Conservation (phyloP, 371 early-diverging fungal genomes). For the Rhizopus arrhizus region DNA sequence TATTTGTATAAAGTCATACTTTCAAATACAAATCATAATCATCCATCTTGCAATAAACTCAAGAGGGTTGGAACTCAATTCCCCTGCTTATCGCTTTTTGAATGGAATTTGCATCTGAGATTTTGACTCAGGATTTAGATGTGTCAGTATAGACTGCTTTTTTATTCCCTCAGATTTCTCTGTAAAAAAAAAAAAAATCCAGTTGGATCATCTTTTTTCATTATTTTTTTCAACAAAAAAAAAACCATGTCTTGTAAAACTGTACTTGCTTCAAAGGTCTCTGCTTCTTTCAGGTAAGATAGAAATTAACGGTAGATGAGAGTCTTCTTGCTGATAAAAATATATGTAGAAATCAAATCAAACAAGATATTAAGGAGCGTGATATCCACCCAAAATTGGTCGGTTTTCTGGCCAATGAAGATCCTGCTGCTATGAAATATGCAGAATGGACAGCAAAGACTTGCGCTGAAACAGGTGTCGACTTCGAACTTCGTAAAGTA, state of each 20-base stretch:
- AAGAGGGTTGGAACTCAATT: no score
- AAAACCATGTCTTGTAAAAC: slow-evolving; percentile 57
- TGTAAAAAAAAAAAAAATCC: slow-evolving; percentile 6
- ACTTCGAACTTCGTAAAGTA: slow-evolving; percentile 87
- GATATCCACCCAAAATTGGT: slow-evolving; percentile 83
- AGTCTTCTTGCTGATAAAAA: neutral
- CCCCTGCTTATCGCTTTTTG: neutral
- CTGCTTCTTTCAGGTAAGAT: slow-evolving; percentile 61
- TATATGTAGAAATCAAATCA: slow-evolving; percentile 73
- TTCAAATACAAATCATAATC: neutral
- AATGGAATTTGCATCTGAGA: neutral
- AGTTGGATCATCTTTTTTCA: slow-evolving; percentile 10
- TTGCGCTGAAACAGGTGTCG: slow-evolving; percentile 87
- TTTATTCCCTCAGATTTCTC: slow-evolving; percentile 16
- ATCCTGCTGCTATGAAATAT: slow-evolving; percentile 88
- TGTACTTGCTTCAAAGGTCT: slow-evolving; percentile 62
- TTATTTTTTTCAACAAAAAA: slow-evolving; percentile 5
- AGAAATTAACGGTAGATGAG: no score
- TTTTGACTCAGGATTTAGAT: slow-evolving; percentile 5
- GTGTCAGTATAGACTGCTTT: slow-evolving; percentile 19
- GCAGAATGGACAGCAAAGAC: slow-evolving; percentile 92
- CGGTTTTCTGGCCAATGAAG: slow-evolving; percentile 94
- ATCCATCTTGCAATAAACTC: no score
- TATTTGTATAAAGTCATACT: neutral
- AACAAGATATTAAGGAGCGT: slow-evolving; percentile 70